phyloP scores from a whole-genome alignment of 768 basidiomycete species.

The Phylloporus sp. region DNA sequence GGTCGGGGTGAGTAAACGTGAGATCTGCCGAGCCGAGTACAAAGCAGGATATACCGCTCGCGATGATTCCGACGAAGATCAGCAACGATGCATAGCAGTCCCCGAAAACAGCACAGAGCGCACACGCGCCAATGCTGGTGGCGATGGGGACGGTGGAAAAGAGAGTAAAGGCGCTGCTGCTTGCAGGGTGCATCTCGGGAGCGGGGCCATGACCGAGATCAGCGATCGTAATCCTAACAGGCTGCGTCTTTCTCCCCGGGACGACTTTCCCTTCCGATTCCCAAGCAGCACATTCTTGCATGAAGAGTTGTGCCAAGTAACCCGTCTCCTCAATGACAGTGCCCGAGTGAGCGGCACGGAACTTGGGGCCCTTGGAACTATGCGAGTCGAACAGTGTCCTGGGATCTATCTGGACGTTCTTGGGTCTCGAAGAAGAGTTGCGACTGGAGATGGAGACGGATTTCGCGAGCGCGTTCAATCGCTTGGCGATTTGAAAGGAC shows the following conservation, averaged over 20 bases:
- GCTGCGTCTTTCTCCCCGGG: conserved; percentile 7
- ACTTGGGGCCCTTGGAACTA: conserved; percentile 48
- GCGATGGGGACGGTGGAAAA: conserved; percentile 19
- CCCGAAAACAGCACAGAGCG: conserved; percentile 11
- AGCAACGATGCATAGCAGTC: conserved; percentile 27
- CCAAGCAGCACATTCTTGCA: conserved; percentile 14
- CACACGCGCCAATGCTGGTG: conserved; percentile 19
- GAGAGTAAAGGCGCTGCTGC: not conserved
- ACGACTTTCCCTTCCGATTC: conserved; percentile 8
- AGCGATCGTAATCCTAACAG: conserved; percentile 6
- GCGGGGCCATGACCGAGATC: conserved; percentile 9
- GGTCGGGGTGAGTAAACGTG: conserved; percentile 19
- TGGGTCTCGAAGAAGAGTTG: too few species aligned
- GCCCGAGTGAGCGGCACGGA: conserved; percentile 63
- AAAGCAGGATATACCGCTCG: conserved; percentile 27
- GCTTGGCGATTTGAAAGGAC: conserved; percentile 24
- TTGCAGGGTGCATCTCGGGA: conserved; percentile 3
- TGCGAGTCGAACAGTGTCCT: conserved; percentile 14
- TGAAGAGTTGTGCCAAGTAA: conserved; percentile 52
- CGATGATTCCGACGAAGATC: conserved; percentile 28
- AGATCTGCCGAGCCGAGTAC: conserved; percentile 23
- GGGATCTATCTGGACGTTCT: conserved; percentile 18
- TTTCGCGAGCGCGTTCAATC: conserved; percentile 16
- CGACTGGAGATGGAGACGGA: not conserved
- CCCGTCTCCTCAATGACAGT: conserved; percentile 43